phyloP scores from a whole-genome alignment of 176 grass and related monocot genomes.

The Carex myosuroides region DNA sequence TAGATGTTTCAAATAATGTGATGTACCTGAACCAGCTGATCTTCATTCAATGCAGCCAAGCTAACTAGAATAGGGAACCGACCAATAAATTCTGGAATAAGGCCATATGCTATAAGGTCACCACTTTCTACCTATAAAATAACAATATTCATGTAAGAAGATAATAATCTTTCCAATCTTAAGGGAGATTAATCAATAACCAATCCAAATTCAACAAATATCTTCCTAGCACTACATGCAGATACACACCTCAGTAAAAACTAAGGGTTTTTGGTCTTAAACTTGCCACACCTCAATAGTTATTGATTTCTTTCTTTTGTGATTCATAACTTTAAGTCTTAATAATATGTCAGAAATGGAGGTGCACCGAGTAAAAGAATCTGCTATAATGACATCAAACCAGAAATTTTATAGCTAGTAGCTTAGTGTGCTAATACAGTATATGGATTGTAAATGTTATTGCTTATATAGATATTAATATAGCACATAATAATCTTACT shows the following conservation, averaged over 20 bases:
- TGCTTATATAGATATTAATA: not conserved
- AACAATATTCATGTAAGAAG: not conserved
- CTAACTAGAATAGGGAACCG: slow-evolving; percentile 94
- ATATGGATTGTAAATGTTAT: not conserved
- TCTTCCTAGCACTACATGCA: not conserved
- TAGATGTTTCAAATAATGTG: slow-evolving; percentile 1
- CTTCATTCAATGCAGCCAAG: slow-evolving; percentile 71
- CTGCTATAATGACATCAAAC: not conserved
- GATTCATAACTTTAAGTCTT: not conserved
- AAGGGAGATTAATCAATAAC: not conserved
- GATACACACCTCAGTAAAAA: not conserved
- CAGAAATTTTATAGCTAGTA: not conserved
- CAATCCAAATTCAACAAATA: not conserved
- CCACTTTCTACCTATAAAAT: slow-evolving; percentile 86
- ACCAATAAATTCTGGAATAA: slow-evolving; percentile 98
- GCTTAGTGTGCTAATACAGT: not conserved
- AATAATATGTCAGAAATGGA: not conserved
- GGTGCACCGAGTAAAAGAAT: not conserved
- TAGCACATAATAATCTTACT: slow-evolving; percentile 37
- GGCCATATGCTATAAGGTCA: slow-evolving; percentile 92
- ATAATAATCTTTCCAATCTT: slow-evolving; percentile 11
- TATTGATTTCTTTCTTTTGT: not conserved
- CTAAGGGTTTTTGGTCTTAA: not conserved
- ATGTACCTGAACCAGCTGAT: slow-evolving; percentile 87
- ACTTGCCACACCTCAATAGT: not conserved